Base-by-base conservation (phyloP, 176 grass and related monocot species). In the Zoysia pacifica region DNA sequence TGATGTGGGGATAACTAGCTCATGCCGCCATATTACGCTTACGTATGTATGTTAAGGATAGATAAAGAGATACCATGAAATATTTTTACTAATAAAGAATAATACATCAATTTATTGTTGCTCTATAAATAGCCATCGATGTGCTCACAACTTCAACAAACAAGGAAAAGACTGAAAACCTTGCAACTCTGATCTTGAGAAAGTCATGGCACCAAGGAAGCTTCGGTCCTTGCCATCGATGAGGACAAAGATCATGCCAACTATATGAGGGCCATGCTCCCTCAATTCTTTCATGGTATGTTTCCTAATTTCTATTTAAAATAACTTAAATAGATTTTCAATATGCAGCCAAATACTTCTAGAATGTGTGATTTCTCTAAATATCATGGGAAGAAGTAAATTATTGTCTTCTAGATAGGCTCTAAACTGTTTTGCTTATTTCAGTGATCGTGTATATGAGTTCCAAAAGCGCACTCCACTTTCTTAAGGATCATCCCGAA, bases 51-150 rank as follows among this genome's bases (percentile, higher is more conserved):
- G 37, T 9, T 52, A 38, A 39, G 39, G 36, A 35, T 15, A 38
- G 47, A 38, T 6, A 38, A 12, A 73, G 4, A 73, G 35, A n/a
- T 39, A 56, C 16, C 49, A 11, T 28, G 28, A 28, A 28, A 28
- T 28, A 28, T 28, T 28, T 28, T 28, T 28, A 28, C 28, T 28
- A 28, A 28, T 28, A 28, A 28, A 28, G 28, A 28, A 28, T 28
- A 28, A 28, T 2, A 20, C 18, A 46, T 20, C 18, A 7, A 13
- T 43, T 6, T 0, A 10, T 75, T 35, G 3, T 45, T 61, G 11
- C 11, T 61, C 5, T 75, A 75, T 84, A 84, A 84, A 76, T 70
- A 77, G 65, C 18, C 10, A 20, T 5, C 2, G 18, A 28, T 55
- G 2, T 37, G 9, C 42, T n/a, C 38, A 12, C 19, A 18, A 12